Base-by-base conservation (phyloP, 176 grass and related monocot species). In the Melocanna baccifera region DNA sequence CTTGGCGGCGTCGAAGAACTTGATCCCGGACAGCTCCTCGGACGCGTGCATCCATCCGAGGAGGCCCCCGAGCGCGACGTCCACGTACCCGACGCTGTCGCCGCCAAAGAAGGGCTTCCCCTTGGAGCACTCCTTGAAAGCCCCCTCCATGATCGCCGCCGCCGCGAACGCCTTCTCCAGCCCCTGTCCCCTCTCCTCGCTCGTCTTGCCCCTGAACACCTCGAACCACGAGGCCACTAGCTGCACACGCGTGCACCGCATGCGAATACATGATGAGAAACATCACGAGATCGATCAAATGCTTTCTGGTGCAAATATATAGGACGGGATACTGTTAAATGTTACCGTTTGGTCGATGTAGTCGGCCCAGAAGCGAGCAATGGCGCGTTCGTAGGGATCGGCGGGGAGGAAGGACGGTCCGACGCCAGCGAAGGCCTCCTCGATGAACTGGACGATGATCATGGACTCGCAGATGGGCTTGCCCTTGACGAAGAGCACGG, bases 101-200 rank as follows among this genome's bases (percentile, higher is more conserved):
- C 89, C 92, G 0, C 88, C 86, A 34, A 94, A 94, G 75, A 94
- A 94, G 6, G 12, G 55, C 30, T 81, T 89, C 12, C 89, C 83
- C 23, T 83, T 39, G 43, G 81, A 88, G 55, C 47, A 56, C 3
- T 91, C 82, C 79, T 63, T 73, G 14, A 89, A 76, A 9, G 62
- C 88, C 1, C 26, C 22, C 79, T 91, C 92, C 25, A 93, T 11
- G 2, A 13, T 41, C 19, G 51, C 68, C 0, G 77, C 67, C 22
- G 77, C 63, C 1, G 28, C 41, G 12, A 51, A 0, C 19, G 45
- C 30, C 58, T 78, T 32, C 48, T 67, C 69, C 51, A 70, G 19
- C 15, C 69, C 76, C 65, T 81, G 71, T 9, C 22, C 39, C 37
- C 80, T 90, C 39, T 81, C 82, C 74, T 88, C 88, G 9, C 66